A percentile compares a stretch with the other conserved stretches of the same genome.
Conservation (phyloP, 371 early-diverging fungal species). For the Coemansia sp. region DNA sequence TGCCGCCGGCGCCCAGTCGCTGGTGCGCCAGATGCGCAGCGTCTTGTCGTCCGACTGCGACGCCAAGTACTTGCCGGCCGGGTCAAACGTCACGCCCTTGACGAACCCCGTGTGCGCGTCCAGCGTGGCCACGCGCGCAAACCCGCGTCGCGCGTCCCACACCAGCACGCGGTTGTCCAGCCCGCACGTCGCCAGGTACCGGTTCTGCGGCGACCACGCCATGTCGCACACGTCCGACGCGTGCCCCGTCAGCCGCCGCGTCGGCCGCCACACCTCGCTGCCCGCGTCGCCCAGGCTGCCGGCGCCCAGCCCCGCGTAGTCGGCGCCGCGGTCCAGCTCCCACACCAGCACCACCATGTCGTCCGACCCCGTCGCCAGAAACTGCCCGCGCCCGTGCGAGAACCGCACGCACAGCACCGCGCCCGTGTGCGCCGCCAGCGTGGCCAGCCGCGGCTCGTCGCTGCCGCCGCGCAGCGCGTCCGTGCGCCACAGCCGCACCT, state of each 20-base stretch:
- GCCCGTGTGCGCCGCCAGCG: conserved; percentile 81
- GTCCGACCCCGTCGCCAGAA: conserved; percentile 89
- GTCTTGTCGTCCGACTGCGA: conserved; percentile 94
- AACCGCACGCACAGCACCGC: conserved; percentile 91
- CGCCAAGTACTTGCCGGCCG: conserved; percentile 89
- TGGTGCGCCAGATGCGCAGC: conserved; percentile 81
- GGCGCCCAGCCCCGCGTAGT: background rate
- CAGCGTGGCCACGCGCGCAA: conserved; percentile 67
- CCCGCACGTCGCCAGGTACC: conserved; percentile 88
- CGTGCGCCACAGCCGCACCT: conserved; percentile 82
- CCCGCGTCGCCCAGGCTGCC: background rate
- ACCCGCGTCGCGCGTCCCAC: conserved; percentile 75
- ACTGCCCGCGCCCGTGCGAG: conserved; percentile 69
- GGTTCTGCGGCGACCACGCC: conserved; percentile 91
- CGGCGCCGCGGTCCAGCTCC: conserved; percentile 68
- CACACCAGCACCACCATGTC: conserved; percentile 89
- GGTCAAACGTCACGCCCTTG: conserved; percentile 96
- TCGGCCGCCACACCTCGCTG: conserved; percentile 73
- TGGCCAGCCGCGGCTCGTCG: conserved; percentile 68
- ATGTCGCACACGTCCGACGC: conserved; percentile 93
- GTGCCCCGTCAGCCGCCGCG: conserved; percentile 84
- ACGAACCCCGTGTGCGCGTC: conserved; percentile 86
- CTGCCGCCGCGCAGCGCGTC: conserved; percentile 59
- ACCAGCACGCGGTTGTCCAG: conserved; percentile 81
- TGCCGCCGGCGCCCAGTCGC: conserved; percentile 80